A percentile compares a stretch with the other conserved stretches of the same genome.
Evolutionary conservation across 345 rosid genomes (phyloP).

Genomic region (Salix arbutifolia): DNA sequence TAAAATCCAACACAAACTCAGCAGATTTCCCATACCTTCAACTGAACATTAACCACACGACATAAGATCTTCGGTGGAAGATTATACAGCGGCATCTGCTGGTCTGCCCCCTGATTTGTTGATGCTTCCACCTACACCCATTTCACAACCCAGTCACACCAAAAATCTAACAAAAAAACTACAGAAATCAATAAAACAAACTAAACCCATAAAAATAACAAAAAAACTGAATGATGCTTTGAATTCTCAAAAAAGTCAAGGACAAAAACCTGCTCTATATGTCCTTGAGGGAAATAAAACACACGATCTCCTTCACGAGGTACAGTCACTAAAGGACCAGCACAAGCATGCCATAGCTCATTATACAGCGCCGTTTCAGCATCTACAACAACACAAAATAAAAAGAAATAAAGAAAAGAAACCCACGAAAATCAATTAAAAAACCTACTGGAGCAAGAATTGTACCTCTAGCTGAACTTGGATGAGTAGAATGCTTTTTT

Average conservation of each 20-base stretch:
- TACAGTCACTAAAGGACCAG: slow-evolving; percentile 54
- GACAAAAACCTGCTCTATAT: slow-evolving; percentile 45
- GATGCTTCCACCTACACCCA: slow-evolving; percentile 45
- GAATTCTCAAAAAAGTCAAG: background rate
- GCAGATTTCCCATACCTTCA: slow-evolving; percentile 27
- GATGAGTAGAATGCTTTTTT: slow-evolving; percentile 12
- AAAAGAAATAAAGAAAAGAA: background rate
- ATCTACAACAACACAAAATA: slow-evolving; percentile 16
- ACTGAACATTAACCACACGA: slow-evolving; percentile 38
- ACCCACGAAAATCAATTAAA: background rate
- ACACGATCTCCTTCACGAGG: slow-evolving; percentile 46
- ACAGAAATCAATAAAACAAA: background rate
- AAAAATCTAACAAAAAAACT: background rate
- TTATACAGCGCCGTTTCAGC: slow-evolving; percentile 36
- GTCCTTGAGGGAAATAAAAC: slow-evolving; percentile 59
- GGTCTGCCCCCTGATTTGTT: slow-evolving; percentile 42
- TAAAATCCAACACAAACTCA: background rate
- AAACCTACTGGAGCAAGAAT: background rate
- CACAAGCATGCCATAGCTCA: slow-evolving; percentile 65
- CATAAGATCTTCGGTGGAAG: slow-evolving; percentile 45
- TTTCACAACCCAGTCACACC: background rate
- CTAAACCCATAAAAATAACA: background rate
- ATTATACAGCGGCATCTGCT: slow-evolving; percentile 41
- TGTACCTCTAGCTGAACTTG: slow-evolving; percentile 20
- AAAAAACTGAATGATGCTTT: background rate